A percentile compares a stretch with the other conserved stretches of the same genome.
Evolutionary conservation across 257 asterid species (phyloP).

Genomic region (Solanum etuberosum): DNA sequence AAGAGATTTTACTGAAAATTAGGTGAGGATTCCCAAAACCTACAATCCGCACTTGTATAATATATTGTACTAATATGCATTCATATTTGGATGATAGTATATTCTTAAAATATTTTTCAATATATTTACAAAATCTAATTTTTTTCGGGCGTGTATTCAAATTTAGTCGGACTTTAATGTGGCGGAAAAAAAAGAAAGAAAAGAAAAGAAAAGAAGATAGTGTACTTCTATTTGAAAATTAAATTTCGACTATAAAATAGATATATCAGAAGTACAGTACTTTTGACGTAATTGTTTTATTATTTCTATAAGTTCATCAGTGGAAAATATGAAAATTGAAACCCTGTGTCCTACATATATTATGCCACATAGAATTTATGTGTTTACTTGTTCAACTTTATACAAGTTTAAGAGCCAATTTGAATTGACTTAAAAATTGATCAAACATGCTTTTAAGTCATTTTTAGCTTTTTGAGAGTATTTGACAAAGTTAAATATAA

Average conservation of each 20-base stretch:
- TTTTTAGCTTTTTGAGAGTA: neutral
- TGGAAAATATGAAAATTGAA: neutral
- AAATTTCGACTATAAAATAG: too few species aligned
- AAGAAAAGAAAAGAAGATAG: neutral
- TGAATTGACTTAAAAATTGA: neutral
- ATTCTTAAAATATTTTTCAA: neutral
- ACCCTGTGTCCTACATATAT: neutral
- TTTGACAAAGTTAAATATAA: neutral
- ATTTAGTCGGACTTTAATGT: too few species aligned
- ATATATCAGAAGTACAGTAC: neutral
- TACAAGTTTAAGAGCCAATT: too few species aligned
- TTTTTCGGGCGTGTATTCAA: too few species aligned
- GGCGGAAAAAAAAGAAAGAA: too few species aligned
- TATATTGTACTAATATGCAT: neutral
- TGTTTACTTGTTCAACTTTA: too few species aligned
- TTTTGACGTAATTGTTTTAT: neutral
- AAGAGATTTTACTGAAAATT: too few species aligned
- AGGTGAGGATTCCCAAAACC: too few species aligned
- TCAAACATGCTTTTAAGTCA: too few species aligned
- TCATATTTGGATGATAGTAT: neutral
- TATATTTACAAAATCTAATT: neutral
- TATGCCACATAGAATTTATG: neutral
- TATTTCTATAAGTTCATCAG: neutral
- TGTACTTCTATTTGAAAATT: too few species aligned
- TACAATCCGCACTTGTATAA: neutral